phyloP scores from a whole-genome alignment of 257 asterid species.

The Forsythia suspensa region DNA sequence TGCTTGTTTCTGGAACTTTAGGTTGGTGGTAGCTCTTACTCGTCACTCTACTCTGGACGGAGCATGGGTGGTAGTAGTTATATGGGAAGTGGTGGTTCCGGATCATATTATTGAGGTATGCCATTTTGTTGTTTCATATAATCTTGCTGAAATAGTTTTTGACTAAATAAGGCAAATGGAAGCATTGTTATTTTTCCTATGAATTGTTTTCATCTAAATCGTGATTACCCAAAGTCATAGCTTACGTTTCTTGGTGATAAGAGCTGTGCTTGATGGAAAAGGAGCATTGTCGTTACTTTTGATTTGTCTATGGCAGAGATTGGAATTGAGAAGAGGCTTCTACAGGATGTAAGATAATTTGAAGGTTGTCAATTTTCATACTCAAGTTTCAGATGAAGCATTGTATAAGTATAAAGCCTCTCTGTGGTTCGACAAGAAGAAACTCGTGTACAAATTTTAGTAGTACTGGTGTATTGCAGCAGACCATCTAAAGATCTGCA shows the following conservation, averaged over 20 bases:
- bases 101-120: constrained; percentile 85
- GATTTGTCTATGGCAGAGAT: constrained; percentile 47
- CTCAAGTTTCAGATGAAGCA: constrained; percentile 31
- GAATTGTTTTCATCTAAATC: constrained; percentile 19
- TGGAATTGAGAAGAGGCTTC: constrained; percentile 47
- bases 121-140: neutral
- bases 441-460: constrained; percentile 16
- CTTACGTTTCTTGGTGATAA: constrained; percentile 16
- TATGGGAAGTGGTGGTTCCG: constrained; percentile 82
- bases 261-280: constrained; percentile 19
- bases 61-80: constrained; percentile 73
- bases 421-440: constrained; percentile 21
- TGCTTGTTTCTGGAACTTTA: constrained; percentile 28
- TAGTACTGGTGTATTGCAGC: constrained; percentile 20
- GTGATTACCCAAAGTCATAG: constrained; percentile 25
- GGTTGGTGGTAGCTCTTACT: constrained; percentile 89
- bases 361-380: constrained; percentile 26
- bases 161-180: constrained; percentile 7
- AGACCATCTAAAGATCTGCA: constrained; percentile 24
- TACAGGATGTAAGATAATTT: constrained; percentile 34
- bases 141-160: constrained; percentile 19
- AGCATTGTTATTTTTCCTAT: neutral
- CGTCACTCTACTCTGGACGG: constrained; percentile 79
- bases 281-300: constrained; percentile 34
- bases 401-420: constrained; percentile 27